phyloP scores from a whole-genome alignment of 345 rosid genomes.

The Camelina neglecta region DNA sequence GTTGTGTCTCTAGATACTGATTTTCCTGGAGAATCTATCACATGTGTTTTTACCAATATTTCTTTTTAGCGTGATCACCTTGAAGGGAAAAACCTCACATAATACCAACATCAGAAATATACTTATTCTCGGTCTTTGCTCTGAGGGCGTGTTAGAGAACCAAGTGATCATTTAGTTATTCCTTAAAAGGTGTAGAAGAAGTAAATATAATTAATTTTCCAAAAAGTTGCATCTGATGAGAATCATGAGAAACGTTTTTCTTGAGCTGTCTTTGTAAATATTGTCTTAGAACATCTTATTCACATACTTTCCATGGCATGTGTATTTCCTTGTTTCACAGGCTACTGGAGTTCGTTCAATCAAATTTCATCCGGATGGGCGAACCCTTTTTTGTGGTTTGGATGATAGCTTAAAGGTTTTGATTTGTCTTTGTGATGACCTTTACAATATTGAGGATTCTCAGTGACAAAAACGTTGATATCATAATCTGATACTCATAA shows the following conservation, averaged over 20 bases:
- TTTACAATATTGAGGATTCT: neutral
- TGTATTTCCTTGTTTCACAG: conserved; percentile 51
- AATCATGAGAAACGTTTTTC: neutral
- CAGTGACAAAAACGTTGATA: conserved; percentile 16
- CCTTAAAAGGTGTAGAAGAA: neutral
- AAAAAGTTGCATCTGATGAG: conserved; percentile 19
- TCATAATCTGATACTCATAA: conserved; percentile 25
- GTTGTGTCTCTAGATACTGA: conserved; percentile 18
- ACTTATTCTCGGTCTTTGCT: neutral
- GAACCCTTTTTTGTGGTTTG: conserved; percentile 86
- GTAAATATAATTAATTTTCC: conserved; percentile 1
- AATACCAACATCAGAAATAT: neutral
- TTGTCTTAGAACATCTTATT: conserved; percentile 4
- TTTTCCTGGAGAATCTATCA: conserved; percentile 17
- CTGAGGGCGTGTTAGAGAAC: neutral
- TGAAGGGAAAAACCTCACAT: neutral
- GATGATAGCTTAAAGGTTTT: conserved; percentile 90
- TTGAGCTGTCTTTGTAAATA: conserved; percentile 12
- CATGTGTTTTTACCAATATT: neutral
- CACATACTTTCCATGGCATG: neutral
- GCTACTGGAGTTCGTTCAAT: conserved; percentile 73
- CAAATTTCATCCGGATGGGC: conserved; percentile 90
- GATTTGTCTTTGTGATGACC: conserved; percentile 19
- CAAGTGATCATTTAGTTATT: conserved; percentile 1
- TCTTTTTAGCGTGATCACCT: conserved; percentile 1